Evolutionary conservation across 78 protist genomes (phyloP).

Genomic region (Acrasis kona): DNA sequence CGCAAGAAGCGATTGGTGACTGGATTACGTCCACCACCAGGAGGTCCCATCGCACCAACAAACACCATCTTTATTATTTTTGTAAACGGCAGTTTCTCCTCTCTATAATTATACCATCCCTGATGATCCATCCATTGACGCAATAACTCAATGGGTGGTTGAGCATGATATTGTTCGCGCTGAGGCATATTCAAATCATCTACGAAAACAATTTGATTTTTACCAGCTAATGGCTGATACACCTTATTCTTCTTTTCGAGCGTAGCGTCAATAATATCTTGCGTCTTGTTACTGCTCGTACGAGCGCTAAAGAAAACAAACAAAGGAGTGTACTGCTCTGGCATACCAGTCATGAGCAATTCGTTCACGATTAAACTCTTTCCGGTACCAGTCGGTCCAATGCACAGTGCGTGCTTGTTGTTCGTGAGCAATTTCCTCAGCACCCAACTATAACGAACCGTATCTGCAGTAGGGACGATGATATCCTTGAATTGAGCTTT

Average conservation of each 20-base stretch:
- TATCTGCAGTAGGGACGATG: slow-evolving; percentile 78
- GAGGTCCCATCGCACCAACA: slow-evolving; percentile 74
- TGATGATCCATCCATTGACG: slow-evolving; percentile 62
- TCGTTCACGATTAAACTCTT: slow-evolving; percentile 52
- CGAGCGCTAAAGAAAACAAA: slow-evolving; percentile 58
- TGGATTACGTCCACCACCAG: slow-evolving; percentile 72
- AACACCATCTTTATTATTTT: slow-evolving; percentile 34
- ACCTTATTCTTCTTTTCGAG: too few species aligned
- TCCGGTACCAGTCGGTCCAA: slow-evolving; percentile 85
- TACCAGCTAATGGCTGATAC: slow-evolving; percentile 59
- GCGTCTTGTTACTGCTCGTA: slow-evolving; percentile 59
- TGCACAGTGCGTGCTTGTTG: slow-evolving; percentile 32
- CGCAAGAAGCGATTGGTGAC: slow-evolving; percentile 64
- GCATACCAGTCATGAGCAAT: slow-evolving; percentile 23
- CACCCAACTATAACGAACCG: slow-evolving; percentile 57
- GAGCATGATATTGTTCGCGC: slow-evolving; percentile 57
- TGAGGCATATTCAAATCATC: slow-evolving; percentile 85
- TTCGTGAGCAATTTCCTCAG: slow-evolving; percentile 29
- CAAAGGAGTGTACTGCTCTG: slow-evolving; percentile 14
- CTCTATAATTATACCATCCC: slow-evolving; percentile 57
- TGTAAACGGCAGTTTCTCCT: slow-evolving; percentile 10
- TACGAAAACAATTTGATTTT: slow-evolving; percentile 39
- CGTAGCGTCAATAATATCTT: slow-evolving; percentile 48
- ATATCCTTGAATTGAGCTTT: slow-evolving; percentile 16
- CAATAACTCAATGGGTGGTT: slow-evolving; percentile 66